These are phyloP conservation scores for Zygnema cylindricum DNA, from an alignment of 139 green algal species.

Conservation along the genomic window DNA sequence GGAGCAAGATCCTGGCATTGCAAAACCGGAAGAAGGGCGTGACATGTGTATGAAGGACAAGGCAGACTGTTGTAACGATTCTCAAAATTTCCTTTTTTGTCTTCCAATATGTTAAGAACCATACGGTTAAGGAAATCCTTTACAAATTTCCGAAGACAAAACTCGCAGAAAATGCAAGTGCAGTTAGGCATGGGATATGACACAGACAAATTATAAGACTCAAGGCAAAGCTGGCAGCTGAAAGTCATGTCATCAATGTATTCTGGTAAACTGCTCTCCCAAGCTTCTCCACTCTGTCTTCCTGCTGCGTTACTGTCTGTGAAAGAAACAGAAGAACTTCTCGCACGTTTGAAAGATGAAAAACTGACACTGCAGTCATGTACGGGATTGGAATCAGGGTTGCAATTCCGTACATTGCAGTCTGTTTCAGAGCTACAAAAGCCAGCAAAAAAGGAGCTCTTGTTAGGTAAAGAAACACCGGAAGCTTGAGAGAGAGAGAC, in stretches of 20 bases:
- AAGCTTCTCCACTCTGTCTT: neutral
- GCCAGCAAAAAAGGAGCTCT: neutral
- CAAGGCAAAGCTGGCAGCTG: neutral
- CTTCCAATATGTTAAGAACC: neutral
- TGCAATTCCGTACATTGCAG: neutral
- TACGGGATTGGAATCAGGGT: neutral
- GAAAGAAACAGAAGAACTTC: neutral
- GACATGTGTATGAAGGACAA: neutral
- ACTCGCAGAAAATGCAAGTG: conserved; percentile 27
- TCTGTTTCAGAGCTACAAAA: neutral
- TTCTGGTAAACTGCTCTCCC: neutral
- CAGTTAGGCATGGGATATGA: conserved; percentile 29
- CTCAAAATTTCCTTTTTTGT: too few species aligned
- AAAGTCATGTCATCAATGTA: neutral
- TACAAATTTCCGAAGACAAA: conserved; percentile 16
- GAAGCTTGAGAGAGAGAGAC: neutral
- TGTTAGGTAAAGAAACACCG: neutral
- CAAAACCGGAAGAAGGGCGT: neutral
- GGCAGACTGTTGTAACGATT: neutral
- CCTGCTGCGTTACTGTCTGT: neutral
- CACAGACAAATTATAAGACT: neutral
- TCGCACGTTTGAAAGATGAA: neutral
- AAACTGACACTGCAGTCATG: neutral
- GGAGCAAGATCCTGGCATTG: neutral
- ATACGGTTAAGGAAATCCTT: neutral